Conservation (phyloP, 176 grass and related monocot species). For the Tillandsia fasciculata region DNA sequence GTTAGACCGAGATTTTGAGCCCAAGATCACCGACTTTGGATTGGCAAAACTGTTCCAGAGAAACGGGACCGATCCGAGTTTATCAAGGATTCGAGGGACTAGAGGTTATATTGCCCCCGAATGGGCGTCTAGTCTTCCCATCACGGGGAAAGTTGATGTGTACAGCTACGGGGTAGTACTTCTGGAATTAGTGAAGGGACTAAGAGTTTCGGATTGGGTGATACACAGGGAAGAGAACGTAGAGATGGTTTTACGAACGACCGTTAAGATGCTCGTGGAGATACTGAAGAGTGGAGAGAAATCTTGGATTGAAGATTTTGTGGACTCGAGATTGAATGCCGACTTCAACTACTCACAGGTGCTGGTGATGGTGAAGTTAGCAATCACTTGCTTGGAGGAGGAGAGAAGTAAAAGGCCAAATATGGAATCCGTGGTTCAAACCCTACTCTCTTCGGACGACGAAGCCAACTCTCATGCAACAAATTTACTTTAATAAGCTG, state of each 20-base stretch:
- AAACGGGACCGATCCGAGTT: slow-evolving; percentile 22
- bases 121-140: slow-evolving; percentile 35
- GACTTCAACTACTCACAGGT: slow-evolving; percentile 8
- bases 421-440: slow-evolving; percentile 13
- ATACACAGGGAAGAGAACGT: not conserved
- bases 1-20: slow-evolving; percentile 49
- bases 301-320: slow-evolving; percentile 11
- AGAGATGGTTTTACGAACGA: not conserved
- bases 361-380: slow-evolving; percentile 6
- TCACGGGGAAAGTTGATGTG: slow-evolving; percentile 12
- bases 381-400: slow-evolving; percentile 15
- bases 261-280: not conserved
- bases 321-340: slow-evolving; percentile 11
- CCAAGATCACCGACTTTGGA: slow-evolving; percentile 65
- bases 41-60: slow-evolving; percentile 54
- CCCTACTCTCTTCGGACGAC: not conserved
- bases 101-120: slow-evolving; percentile 67
- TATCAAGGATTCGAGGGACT: slow-evolving; percentile 54
- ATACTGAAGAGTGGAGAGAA: slow-evolving; percentile 2
- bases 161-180: not conserved
- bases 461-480: not conserved
- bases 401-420: slow-evolving; percentile 17
- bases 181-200: slow-evolving; percentile 1
- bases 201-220: slow-evolving; percentile 11
- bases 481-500: too few relatives aligned